Conservation (phyloP, 148 eudicot species). For the Amaranthus cruentus region DNA sequence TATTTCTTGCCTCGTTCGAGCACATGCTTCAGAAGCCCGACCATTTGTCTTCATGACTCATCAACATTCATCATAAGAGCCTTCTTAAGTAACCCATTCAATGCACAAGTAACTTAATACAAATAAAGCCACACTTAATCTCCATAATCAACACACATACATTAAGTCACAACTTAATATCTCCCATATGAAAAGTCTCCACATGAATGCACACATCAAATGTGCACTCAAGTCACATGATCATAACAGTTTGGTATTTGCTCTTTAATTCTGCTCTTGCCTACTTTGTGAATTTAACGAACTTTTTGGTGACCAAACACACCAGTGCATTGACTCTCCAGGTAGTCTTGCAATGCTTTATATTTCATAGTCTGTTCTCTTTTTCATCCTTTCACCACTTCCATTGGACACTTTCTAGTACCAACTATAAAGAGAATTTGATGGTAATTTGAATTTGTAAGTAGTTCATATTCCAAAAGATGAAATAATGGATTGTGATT, state of each 20-base stretch:
- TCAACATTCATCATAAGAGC: too few species aligned
- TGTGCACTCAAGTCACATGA: too few species aligned
- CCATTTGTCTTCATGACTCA: too few species aligned
- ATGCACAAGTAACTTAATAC: too few species aligned
- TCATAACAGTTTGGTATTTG: constrained; percentile 48
- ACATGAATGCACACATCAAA: too few species aligned
- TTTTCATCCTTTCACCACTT: neutral
- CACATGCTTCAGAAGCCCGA: too few species aligned
- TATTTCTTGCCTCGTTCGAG: too few species aligned
- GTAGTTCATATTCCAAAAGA: neutral
- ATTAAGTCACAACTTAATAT: too few species aligned
- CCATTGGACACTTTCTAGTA: neutral
- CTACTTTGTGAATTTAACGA: constrained; percentile 78
- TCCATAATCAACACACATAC: too few species aligned
- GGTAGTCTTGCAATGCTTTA: constrained; percentile 34
- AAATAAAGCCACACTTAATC: too few species aligned
- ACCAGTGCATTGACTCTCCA: constrained; percentile 92
- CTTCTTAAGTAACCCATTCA: too few species aligned
- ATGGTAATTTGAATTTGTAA: neutral
- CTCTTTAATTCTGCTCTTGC: constrained; percentile 81
- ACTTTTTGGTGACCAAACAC: constrained; percentile 92
- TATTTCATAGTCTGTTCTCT: neutral
- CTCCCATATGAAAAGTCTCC: too few species aligned
- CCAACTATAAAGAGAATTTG: neutral
- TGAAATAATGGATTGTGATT: neutral